phyloP scores from a whole-genome alignment of 2,329 filamentous ascomycete genomes.

The Cercospora janseana region DNA sequence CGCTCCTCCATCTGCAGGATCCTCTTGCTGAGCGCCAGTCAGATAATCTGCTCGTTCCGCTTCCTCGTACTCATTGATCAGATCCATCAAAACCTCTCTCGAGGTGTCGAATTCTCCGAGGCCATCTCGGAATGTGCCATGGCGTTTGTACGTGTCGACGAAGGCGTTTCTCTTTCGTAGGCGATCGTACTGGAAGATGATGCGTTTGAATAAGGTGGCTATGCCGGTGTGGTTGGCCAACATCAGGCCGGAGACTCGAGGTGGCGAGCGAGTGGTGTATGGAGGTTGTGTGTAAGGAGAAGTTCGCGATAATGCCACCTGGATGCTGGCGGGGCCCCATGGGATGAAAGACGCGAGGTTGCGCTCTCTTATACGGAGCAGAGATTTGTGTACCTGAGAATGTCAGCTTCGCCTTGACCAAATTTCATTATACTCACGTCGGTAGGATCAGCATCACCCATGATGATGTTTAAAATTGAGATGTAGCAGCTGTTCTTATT shows the following conservation, averaged over 20 bases:
- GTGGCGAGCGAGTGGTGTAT: constrained; percentile 86
- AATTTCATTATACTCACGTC: constrained; percentile 56
- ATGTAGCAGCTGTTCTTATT: constrained; percentile 99
- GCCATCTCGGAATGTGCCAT: constrained; percentile 87
- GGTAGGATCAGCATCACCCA: constrained; percentile 95
- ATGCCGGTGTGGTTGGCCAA: constrained; percentile 97
- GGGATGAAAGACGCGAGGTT: constrained; percentile 94
- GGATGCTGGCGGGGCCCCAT: constrained; percentile 96
- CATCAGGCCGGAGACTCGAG: constrained; percentile 91
- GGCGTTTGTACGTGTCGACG: constrained; percentile 93
- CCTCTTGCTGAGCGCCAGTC: constrained; percentile 50
- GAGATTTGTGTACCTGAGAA: constrained; percentile 79
- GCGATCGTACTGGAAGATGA: constrained; percentile 86
- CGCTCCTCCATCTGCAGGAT: constrained; percentile 32
- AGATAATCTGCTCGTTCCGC: constrained; percentile 89
- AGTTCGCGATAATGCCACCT: constrained; percentile 93
- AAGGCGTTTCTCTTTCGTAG: constrained; percentile 97
- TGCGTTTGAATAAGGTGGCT: constrained; percentile 92
- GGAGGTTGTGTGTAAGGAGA: constrained; percentile 94
- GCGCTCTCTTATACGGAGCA: constrained; percentile 91
- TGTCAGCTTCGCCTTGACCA: constrained; percentile 3
- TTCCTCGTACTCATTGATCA: constrained; percentile 93
- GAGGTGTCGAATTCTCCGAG: constrained; percentile 94
- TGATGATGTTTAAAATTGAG: constrained; percentile 97
- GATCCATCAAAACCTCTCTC: constrained; percentile 81